A percentile compares a stretch with the other conserved stretches of the same genome.
Evolutionary conservation across 108 stramenopile species (phyloP).

Genomic region (Cyclotella cryptica): DNA sequence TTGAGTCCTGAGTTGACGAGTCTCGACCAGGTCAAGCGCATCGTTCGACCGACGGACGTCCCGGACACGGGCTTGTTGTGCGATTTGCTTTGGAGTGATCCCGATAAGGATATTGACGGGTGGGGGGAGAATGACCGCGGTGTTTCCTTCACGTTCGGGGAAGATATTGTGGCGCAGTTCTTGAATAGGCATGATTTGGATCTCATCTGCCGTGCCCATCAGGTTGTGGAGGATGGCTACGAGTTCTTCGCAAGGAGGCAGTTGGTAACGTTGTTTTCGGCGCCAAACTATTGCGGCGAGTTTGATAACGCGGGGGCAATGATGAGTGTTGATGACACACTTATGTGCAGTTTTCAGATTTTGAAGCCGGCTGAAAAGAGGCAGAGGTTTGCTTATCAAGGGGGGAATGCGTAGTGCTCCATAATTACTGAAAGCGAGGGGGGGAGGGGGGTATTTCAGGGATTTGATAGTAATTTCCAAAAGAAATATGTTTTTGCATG

Average conservation of each 20-base stretch:
- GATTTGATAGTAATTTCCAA: no score
- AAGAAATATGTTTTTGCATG: no score
- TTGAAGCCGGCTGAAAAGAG: constrained; percentile 99
- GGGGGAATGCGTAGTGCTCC: constrained; percentile 53
- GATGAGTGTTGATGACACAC: constrained; percentile 99
- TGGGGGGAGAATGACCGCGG: constrained; percentile 99
- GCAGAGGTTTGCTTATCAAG: constrained; percentile 93
- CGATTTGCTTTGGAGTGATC: constrained; percentile 99
- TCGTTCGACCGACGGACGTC: constrained; percentile 98
- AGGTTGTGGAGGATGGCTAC: constrained; percentile 99
- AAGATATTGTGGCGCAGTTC: constrained; percentile 99
- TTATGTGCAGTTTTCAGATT: constrained; percentile 99
- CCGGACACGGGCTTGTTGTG: constrained; percentile 99
- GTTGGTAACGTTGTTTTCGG: constrained; percentile 98
- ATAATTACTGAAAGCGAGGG: not conserved
- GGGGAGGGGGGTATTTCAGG: no score
- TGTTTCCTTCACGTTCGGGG: constrained; percentile 99
- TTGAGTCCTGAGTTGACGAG: constrained; percentile 96
- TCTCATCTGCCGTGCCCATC: constrained; percentile 99
- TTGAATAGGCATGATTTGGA: constrained; percentile 98
- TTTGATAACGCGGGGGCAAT: constrained; percentile 99
- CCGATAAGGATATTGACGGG: constrained; percentile 99
- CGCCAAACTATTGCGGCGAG: constrained; percentile 99
- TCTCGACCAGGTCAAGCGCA: constrained; percentile 96
- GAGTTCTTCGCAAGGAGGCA: constrained; percentile 99